These are phyloP conservation scores for Myxozyma mucilagina DNA, from an alignment of 805 yeast species.

Conservation along the genomic window DNA sequence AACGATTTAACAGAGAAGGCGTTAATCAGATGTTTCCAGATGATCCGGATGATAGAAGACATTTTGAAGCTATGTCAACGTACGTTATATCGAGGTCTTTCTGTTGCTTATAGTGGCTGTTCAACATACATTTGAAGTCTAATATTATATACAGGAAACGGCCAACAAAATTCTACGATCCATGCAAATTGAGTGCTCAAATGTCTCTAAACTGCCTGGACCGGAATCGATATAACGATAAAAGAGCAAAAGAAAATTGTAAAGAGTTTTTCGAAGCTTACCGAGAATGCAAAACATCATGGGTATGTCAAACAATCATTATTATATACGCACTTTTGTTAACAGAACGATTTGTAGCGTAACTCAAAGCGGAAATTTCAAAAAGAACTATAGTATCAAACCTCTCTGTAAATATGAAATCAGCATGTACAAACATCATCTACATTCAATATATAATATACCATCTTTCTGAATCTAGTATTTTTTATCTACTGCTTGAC, in stretches of 20 bases:
- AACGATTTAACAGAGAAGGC: slow-evolving; percentile 19
- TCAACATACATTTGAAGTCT: no score
- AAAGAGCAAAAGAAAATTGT: slow-evolving; percentile 51
- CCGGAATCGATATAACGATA: slow-evolving; percentile 66
- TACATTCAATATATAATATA: background rate
- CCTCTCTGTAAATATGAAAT: background rate
- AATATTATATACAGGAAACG: slow-evolving; percentile 49
- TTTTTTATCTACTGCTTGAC: no score
- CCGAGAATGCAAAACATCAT: slow-evolving; percentile 82
- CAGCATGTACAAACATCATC: background rate
- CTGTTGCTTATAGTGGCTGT: no score
- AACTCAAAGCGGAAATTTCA: background rate
- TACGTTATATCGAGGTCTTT: background rate
- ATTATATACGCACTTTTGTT: background rate
- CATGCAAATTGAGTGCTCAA: slow-evolving; percentile 84
- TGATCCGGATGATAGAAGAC: slow-evolving; percentile 70
- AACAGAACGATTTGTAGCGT: background rate
- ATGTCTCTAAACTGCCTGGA: slow-evolving; percentile 87
- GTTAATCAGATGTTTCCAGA: slow-evolving; percentile 75
- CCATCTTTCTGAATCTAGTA: no score
- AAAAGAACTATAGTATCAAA: background rate
- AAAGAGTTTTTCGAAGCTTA: slow-evolving; percentile 88
- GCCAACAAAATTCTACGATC: slow-evolving; percentile 85
- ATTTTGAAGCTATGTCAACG: slow-evolving; percentile 58
- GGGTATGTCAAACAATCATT: slow-evolving; percentile 44